These are phyloP conservation scores for Aspergillus aculeatus DNA, from an alignment of 2,329 filamentous ascomycete genomes.

Conservation along the genomic window DNA sequence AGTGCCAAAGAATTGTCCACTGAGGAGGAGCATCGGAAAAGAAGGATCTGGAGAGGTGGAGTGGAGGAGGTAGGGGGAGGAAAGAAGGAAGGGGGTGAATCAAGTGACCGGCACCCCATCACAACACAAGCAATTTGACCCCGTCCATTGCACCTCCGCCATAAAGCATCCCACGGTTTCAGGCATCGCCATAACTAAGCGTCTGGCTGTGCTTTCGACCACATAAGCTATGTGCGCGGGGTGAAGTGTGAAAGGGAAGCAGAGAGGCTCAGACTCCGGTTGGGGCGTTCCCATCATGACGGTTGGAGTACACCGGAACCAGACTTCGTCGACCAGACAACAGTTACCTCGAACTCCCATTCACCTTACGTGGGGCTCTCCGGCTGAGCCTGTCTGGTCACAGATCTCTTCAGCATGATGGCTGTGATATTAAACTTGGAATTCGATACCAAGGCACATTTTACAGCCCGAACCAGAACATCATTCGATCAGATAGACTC, in stretches of 20 bases:
- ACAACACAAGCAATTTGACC: background rate
- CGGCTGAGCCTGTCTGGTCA: background rate
- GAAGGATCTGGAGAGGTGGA: background rate
- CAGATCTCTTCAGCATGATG: background rate
- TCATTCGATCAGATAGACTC: background rate
- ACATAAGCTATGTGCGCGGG: no score
- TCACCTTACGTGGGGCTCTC: background rate
- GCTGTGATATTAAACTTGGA: background rate
- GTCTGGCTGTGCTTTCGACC: no score
- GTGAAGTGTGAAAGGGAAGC: no score
- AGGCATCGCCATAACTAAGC: no score
- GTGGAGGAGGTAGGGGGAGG: background rate
- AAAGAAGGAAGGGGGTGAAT: constrained; percentile 3
- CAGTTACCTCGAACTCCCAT: background rate
- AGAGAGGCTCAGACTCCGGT: background rate
- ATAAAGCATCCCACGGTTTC: background rate
- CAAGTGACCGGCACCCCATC: constrained; percentile 3
- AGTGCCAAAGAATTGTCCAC: background rate
- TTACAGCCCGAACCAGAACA: background rate
- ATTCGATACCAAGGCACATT: background rate
- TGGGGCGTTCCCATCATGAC: background rate
- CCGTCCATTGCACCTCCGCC: background rate
- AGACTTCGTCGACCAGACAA: background rate
- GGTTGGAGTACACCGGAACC: background rate
- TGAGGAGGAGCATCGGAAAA: background rate